Evolutionary conservation across 805 yeast species (phyloP).

Genomic region (Barnettozyma siamensis): DNA sequence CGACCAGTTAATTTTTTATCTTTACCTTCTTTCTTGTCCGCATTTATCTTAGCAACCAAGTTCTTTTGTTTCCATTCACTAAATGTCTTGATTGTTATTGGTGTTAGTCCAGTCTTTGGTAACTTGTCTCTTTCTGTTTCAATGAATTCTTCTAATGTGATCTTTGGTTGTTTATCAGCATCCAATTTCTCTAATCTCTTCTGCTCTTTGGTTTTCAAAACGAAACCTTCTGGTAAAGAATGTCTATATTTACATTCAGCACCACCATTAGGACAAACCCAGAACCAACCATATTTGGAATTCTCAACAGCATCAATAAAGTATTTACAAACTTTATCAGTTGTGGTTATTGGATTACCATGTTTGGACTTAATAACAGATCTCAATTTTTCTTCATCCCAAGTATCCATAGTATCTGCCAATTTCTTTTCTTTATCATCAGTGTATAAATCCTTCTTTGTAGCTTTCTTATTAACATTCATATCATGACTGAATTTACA

Average conservation of each 20-base stretch:
- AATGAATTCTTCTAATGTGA: slow-evolving; percentile 91
- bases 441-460: slow-evolving; percentile 86
- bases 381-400: slow-evolving; percentile 96
- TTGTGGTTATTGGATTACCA: slow-evolving; percentile 85
- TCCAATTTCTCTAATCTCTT: slow-evolving; percentile 84
- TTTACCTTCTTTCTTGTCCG: slow-evolving; percentile 30
- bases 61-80: slow-evolving; percentile 77
- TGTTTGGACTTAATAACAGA: slow-evolving; percentile 84
- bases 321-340: slow-evolving; percentile 89
- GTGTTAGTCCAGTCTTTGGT: slow-evolving; percentile 69
- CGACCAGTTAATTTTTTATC: slow-evolving; percentile 53
- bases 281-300: slow-evolving; percentile 98
- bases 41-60: slow-evolving; percentile 46
- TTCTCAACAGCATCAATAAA: slow-evolving; percentile 97
- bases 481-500: slow-evolving; percentile 95
- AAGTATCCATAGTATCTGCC: slow-evolving; percentile 85
- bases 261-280: slow-evolving; percentile 96
- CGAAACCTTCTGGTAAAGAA: slow-evolving; percentile 94
- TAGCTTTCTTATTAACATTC: slow-evolving; percentile 78
- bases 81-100: slow-evolving; percentile 79
- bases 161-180: slow-evolving; percentile 76
- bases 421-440: slow-evolving; percentile 72
- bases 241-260: slow-evolving; percentile 90
- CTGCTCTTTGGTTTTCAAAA: slow-evolving; percentile 94
- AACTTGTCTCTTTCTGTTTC: slow-evolving; percentile 87